phyloP scores from a whole-genome alignment of 345 rosid genomes.

The Mangifera indica region DNA sequence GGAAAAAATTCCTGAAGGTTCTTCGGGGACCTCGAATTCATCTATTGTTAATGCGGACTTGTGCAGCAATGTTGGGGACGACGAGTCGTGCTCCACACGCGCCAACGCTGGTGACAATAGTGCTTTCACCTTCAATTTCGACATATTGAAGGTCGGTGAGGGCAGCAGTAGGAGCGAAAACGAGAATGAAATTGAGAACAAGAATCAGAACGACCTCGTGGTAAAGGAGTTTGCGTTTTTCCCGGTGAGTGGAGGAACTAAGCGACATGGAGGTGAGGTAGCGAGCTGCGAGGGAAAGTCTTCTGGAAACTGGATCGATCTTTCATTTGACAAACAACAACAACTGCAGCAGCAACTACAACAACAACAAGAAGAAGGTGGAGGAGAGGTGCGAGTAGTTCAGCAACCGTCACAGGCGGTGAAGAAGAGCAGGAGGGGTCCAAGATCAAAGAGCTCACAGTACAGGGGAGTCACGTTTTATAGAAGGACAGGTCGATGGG shows the following conservation, averaged over 20 bases:
- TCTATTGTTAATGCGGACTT: slow-evolving; percentile 76
- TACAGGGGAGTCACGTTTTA: slow-evolving; percentile 95
- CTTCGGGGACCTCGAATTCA: slow-evolving; percentile 81
- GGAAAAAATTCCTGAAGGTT: slow-evolving; percentile 42
- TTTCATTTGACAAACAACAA: slow-evolving; percentile 35
- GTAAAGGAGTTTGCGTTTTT: slow-evolving; percentile 70
- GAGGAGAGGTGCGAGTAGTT: slow-evolving; percentile 37
- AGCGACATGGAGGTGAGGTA: slow-evolving; percentile 23
- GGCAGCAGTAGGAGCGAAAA: slow-evolving; percentile 17
- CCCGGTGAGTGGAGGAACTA: slow-evolving; percentile 43
- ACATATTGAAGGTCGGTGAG: slow-evolving; percentile 57
- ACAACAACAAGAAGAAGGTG: slow-evolving; percentile 17
- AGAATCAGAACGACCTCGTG: slow-evolving; percentile 25
- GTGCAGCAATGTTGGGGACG: slow-evolving; percentile 55
- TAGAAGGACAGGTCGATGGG: slow-evolving; percentile 96
- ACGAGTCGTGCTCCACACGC: slow-evolving; percentile 68
- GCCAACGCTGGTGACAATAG: slow-evolving; percentile 29
- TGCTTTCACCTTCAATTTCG: slow-evolving; percentile 55
- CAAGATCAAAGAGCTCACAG: slow-evolving; percentile 92
- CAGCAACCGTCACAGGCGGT: slow-evolving; percentile 45
- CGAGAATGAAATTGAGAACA: neutral
- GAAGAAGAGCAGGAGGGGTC: slow-evolving; percentile 92
- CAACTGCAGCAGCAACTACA: neutral
- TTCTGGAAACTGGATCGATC: slow-evolving; percentile 56
- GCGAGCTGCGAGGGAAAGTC: slow-evolving; percentile 34